Evolutionary conservation across 805 yeast genomes (phyloP), one percentile per base, ranked within the genome.

Genomic region (Cyberlindnera misumaiensis): DNA sequence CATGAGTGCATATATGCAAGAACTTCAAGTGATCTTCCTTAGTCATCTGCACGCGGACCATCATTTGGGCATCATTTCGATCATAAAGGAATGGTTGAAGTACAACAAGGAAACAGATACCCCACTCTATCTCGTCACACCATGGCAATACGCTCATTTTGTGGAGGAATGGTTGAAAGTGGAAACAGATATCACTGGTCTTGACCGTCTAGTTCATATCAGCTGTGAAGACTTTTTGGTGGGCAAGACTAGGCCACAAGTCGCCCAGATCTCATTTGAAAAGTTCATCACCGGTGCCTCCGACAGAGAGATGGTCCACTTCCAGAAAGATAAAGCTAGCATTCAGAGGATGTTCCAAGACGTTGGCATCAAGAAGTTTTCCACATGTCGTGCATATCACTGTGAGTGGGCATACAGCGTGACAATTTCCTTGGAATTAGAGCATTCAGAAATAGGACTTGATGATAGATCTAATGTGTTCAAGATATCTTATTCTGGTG

Each of bases 11-110:
- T 59, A 83, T 3, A 67, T 89, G 45, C 47, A 61, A 30, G 94
- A 89, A 50, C 60, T 89, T 41, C 64, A 72, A 25, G 41, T 85
- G 38, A 64, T 90, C 15, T 84, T 75, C 52, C 64, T 93, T 38
- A 83, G 95, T 49, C 99, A 93, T 65, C 66, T 90, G 50, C 99
- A 93, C 60, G 98, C 97, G 0, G 99, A 93, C 57, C 99, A 93
- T 58, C 97, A 90, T 59, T 63, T 93, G 30, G 99, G 99, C 0
- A 67, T 84, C 5, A 63, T 83, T 8, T 72, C 86, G 5, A 58
- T 93, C 4, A 66, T 93, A 20, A 66, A 68, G 28, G 77, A 75
- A 46, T 89, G 97, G 95, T 53, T 59, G 34, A 41, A 51, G n/a
- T 51, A 57, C 41, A 67, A 73, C 41, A 54, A 59, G 25, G 56